Evolutionary conservation across 176 grass and related monocot species (phyloP).

Genomic region (Alloteropsis semialata): DNA sequence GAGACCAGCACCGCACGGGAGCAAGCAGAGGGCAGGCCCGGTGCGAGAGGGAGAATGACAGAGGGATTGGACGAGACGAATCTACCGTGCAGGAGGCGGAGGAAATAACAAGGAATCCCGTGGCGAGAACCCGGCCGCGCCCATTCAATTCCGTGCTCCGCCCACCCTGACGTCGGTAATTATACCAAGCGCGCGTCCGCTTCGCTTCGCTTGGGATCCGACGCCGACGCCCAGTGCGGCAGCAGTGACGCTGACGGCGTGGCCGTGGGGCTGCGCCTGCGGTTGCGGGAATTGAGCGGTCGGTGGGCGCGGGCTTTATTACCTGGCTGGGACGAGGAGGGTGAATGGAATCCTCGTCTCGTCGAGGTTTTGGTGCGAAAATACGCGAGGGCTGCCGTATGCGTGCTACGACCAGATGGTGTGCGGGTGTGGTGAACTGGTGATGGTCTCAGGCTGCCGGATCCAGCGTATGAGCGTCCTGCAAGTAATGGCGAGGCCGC

Average conservation of each 20-base stretch:
- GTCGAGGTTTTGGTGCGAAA: neutral
- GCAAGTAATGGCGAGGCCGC: neutral
- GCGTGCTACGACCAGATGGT: neutral
- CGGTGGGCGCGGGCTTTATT: neutral
- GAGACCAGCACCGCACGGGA: constrained; percentile 2
- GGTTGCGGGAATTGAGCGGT: neutral
- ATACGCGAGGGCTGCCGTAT: neutral
- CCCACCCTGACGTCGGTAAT: constrained; percentile 19
- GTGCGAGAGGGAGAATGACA: neutral
- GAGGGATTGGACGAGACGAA: constrained; percentile 17
- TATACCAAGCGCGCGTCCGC: neutral
- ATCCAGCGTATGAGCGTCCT: neutral
- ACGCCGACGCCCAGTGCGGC: constrained; percentile 4
- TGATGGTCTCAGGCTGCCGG: neutral
- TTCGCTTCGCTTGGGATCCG: constrained; percentile 13
- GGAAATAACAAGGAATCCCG: neutral
- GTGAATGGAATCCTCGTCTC: neutral
- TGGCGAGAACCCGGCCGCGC: neutral
- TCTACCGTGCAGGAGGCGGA: neutral
- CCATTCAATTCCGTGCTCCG: constrained; percentile 28
- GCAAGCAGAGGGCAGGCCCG: neutral
- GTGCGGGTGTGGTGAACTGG: neutral
- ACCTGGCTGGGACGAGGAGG: neutral
- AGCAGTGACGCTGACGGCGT: constrained; percentile 4
- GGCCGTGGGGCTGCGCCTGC: neutral